A percentile compares a stretch with the other conserved stretches of the same genome.
phyloP scores from a whole-genome alignment of 441 rosid genomes.

The Erysimum cheiri region DNA sequence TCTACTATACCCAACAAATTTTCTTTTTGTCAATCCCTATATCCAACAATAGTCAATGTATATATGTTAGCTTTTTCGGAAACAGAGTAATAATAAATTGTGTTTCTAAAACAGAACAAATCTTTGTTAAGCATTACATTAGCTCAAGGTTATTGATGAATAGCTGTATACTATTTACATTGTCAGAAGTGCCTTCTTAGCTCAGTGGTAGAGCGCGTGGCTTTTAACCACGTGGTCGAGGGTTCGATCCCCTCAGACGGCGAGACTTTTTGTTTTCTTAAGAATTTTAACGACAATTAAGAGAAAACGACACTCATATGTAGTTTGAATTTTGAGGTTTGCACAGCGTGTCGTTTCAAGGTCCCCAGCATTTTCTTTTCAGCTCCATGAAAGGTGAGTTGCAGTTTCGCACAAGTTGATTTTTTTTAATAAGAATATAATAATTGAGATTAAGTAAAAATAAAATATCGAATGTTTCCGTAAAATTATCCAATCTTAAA shows the following conservation, averaged over 20 bases:
- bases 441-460: neutral
- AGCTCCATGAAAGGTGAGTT: neutral
- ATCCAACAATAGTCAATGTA: too few relatives aligned
- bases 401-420: too few relatives aligned
- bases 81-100: too few relatives aligned
- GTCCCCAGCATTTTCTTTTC: neutral
- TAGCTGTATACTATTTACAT: too few relatives aligned
- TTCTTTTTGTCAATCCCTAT: too few relatives aligned
- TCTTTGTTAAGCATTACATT: too few relatives aligned
- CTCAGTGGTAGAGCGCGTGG: slow-evolving; percentile 53
- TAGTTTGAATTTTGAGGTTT: neutral
- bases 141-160: too few relatives aligned
- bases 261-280: neutral
- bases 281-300: too few relatives aligned
- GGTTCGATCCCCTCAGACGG: slow-evolving; percentile 49
- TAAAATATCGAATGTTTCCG: neutral
- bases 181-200: slow-evolving; percentile 40
- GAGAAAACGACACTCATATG: neutral
- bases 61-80: too few relatives aligned
- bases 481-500: neutral
- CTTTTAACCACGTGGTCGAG: slow-evolving; percentile 51
- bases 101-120: too few relatives aligned
- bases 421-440: neutral
- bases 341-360: slow-evolving; percentile 4
- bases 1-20: too few relatives aligned